These are phyloP conservation scores for Flammula alnicola DNA, from an alignment of 1,284 basidiomycete species.

Conservation along the genomic window DNA sequence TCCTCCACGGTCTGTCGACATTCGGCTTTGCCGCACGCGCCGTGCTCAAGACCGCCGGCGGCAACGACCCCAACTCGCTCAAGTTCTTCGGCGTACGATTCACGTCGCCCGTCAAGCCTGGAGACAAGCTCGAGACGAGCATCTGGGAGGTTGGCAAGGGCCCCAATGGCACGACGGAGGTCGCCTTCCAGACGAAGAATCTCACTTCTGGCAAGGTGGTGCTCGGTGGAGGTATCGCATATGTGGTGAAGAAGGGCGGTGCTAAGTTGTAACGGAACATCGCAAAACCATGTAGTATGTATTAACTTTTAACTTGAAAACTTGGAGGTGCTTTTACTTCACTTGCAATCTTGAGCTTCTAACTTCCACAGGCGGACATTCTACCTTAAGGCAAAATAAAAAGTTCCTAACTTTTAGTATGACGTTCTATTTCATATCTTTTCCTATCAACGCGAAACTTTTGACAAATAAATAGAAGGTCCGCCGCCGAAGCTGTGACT, in stretches of 20 bases:
- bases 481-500: no score
- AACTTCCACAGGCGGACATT: no score
- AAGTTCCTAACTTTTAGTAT: no score
- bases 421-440: no score
- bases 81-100: constrained; percentile 74
- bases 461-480: no score
- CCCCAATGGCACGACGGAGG: constrained; percentile 67
- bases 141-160: constrained; percentile 78
- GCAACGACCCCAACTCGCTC: constrained; percentile 61
- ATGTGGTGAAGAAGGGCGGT: constrained; percentile 30
- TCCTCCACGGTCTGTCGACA: constrained; percentile 81
- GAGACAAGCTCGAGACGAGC: constrained; percentile 76
- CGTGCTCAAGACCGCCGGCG: constrained; percentile 64
- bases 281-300: no score
- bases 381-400: no score
- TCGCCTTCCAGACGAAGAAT: constrained; percentile 76
- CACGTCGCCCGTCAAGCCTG: constrained; percentile 81
- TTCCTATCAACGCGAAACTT: no score
- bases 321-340: no score
- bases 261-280: constrained; percentile 36
- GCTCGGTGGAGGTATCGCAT: constrained; percentile 36
- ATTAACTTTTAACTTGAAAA: no score
- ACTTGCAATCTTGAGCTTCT: no score
- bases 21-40: constrained; percentile 81
- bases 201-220: constrained; percentile 66